A percentile compares a stretch with the other conserved stretches of the same genome.
These are phyloP conservation scores for Fimicolochytrium jonesii DNA, from an alignment of 192 early-diverging fungal genomes.

Conservation along the genomic window DNA sequence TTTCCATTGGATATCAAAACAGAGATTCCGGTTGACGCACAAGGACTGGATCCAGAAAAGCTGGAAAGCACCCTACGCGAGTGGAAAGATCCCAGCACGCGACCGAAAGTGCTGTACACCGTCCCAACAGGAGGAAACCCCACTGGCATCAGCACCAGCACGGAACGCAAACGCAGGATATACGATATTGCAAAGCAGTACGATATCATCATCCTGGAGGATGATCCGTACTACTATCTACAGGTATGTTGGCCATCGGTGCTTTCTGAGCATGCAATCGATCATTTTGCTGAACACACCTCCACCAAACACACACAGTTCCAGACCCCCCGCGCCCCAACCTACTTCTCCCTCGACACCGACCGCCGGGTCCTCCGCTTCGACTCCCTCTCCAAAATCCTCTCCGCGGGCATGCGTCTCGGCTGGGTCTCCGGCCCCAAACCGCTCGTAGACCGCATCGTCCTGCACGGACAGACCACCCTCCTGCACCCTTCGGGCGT, in stretches of 20 bases:
- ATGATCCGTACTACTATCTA: constrained; percentile 94
- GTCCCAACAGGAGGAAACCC: constrained; percentile 90
- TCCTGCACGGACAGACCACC: constrained; percentile 75
- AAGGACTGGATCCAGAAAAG: constrained; percentile 33
- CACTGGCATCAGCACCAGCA: constrained; percentile 74
- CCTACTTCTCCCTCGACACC: constrained; percentile 83
- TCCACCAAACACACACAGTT: too few relatives aligned
- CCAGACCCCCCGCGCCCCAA: constrained; percentile 49
- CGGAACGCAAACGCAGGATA: constrained; percentile 70
- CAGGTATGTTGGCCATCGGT: too few relatives aligned
- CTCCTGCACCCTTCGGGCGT: constrained; percentile 81
- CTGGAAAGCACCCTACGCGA: constrained; percentile 28
- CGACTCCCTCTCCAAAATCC: constrained; percentile 89
- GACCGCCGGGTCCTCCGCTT: constrained; percentile 88
- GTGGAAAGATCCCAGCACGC: constrained; percentile 20
- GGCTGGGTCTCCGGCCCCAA: constrained; percentile 68
- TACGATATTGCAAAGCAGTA: constrained; percentile 73
- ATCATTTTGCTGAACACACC: too few relatives aligned
- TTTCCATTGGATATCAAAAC: neutral
- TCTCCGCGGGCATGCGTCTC: constrained; percentile 81
- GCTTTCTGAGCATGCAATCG: too few relatives aligned
- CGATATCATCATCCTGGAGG: constrained; percentile 84
- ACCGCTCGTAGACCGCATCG: constrained; percentile 73
- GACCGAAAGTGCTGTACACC: constrained; percentile 43
- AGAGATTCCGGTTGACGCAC: constrained; percentile 32